phyloP scores from a whole-genome alignment of 2,329 filamentous ascomycete species.

The Claviceps spartinae region DNA sequence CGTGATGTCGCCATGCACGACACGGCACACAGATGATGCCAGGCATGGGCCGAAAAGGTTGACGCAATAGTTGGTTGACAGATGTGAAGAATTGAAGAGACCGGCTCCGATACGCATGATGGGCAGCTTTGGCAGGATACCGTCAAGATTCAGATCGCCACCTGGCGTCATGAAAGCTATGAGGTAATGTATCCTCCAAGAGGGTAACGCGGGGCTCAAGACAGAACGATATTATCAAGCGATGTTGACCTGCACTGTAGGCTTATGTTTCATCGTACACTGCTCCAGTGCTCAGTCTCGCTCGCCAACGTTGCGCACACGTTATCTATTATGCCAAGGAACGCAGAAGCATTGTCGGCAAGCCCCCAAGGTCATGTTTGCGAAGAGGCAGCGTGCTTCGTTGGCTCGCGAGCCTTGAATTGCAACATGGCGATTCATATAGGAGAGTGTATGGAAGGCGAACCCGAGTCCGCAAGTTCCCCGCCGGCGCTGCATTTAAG shows the following conservation, averaged over 20 bases:
- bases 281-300: background rate
- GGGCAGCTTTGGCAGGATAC: background rate
- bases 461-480: background rate
- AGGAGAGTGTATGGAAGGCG: background rate
- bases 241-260: background rate
- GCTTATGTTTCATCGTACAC: background rate
- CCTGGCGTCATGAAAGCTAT: background rate
- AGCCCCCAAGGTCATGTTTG: background rate
- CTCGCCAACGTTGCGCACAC: too few species aligned
- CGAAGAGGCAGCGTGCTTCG: background rate
- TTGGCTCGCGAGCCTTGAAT: background rate
- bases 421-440: background rate
- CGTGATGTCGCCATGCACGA: background rate
- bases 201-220: background rate
- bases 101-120: background rate
- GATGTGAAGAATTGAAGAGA: too few species aligned
- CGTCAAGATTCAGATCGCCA: background rate
- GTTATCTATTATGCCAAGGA: background rate
- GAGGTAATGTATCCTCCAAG: background rate
- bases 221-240: background rate
- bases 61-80: background rate
- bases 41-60: background rate
- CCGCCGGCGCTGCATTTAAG: background rate
- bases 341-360: background rate
- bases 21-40: background rate